phyloP scores from a whole-genome alignment of 1,139 yeast genomes.

The Kodamaea sp. region DNA sequence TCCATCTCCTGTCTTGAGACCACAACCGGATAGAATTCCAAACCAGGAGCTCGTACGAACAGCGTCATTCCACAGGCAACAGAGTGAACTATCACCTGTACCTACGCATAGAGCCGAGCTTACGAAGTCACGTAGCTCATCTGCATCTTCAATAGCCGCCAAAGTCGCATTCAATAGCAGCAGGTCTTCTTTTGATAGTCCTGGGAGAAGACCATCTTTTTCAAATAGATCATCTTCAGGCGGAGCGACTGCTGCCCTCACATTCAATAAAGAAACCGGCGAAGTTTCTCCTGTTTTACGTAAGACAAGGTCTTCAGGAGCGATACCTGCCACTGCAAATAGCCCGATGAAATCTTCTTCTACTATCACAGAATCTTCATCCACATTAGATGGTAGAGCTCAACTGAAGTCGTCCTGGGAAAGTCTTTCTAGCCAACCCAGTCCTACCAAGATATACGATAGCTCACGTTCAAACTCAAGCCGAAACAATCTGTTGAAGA shows the following conservation, averaged over 20 bases:
- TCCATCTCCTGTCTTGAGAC: constrained; percentile 9
- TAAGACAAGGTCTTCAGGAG: constrained; percentile 18
- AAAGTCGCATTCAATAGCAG: constrained; percentile 31
- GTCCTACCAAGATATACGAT: no score
- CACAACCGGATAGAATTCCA: background rate
- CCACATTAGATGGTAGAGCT: no score
- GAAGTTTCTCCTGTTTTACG: constrained; percentile 14
- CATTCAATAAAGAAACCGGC: constrained; percentile 1
- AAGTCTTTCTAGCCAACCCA: no score
- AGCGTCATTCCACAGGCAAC: background rate
- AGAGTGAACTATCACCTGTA: background rate
- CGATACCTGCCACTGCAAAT: constrained; percentile 10
- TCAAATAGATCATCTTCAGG: constrained; percentile 12
- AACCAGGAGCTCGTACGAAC: background rate
- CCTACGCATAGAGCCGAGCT: background rate
- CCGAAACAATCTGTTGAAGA: background rate
- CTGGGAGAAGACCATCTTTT: constrained; percentile 15
- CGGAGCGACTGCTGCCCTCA: constrained; percentile 1
- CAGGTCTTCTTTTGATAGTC: constrained; percentile 17
- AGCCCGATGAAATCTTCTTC: no score
- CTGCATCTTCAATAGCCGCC: constrained; percentile 36
- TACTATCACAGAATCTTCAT: no score
- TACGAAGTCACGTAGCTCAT: constrained; percentile 17
- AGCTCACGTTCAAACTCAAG: no score
- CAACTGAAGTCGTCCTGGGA: no score